These are phyloP conservation scores for Phytophthora podocarpi DNA, from an alignment of 352 stramenopile genomes.

Conservation along the genomic window DNA sequence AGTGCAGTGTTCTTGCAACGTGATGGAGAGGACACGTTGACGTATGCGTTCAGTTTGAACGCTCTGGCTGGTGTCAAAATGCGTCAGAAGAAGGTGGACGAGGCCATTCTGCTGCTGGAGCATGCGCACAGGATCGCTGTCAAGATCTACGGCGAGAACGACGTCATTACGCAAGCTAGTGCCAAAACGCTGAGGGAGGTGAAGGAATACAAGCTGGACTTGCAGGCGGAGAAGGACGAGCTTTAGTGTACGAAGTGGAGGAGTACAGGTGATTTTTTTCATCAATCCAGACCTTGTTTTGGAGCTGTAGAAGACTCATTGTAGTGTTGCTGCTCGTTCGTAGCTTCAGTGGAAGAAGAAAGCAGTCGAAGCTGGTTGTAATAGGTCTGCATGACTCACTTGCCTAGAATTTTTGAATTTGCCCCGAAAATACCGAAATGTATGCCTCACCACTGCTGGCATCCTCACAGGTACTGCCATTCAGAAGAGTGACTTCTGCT, in stretches of 20 bases:
- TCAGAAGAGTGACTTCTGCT: too few species aligned
- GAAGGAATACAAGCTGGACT: constrained; percentile 54
- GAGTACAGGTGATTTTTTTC: too few species aligned
- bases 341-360: too few species aligned
- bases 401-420: too few species aligned
- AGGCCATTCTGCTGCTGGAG: constrained; percentile 66
- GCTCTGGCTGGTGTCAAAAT: constrained; percentile 80
- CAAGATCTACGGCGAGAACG: constrained; percentile 56
- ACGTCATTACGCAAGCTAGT: constrained; percentile 70
- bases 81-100: constrained; percentile 58
- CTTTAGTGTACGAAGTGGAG: constrained; percentile 29
- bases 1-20: constrained; percentile 62
- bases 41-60: constrained; percentile 85
- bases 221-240: constrained; percentile 44
- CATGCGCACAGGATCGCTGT: constrained; percentile 76
- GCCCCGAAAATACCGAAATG: too few species aligned
- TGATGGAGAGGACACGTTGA: constrained; percentile 67
- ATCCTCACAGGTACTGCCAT: too few species aligned
- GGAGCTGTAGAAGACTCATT: too few species aligned
- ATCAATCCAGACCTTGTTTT: neutral
- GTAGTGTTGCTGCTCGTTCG: too few species aligned
- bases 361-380: too few species aligned
- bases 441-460: too few species aligned
- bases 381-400: too few species aligned
- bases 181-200: constrained; percentile 70